Evolutionary conservation across 495 filamentous ascomycete species (phyloP).

Genomic region (Amorphotheca resinae): DNA sequence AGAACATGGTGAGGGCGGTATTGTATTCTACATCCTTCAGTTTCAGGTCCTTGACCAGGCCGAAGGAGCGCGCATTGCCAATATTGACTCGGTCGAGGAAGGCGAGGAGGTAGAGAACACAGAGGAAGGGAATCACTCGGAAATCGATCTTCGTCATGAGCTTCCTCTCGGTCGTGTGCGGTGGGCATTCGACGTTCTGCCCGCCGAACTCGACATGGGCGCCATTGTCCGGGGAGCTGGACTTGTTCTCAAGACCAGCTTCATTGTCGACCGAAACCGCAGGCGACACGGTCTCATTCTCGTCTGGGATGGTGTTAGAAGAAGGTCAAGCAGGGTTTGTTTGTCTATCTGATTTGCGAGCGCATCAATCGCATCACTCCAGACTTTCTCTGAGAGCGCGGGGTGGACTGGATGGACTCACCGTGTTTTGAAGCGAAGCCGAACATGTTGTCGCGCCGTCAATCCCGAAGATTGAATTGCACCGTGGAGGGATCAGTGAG

Average conservation of each 20-base stretch:
- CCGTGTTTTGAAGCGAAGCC: slow-evolving; percentile 1
- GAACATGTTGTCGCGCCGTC: slow-evolving; percentile 5
- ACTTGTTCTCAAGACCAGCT: slow-evolving; percentile 3
- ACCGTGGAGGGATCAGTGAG: not conserved
- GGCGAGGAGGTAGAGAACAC: slow-evolving; percentile 72
- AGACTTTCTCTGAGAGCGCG: slow-evolving; percentile 1
- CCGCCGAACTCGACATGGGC: slow-evolving; percentile 25
- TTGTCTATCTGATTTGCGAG: not conserved
- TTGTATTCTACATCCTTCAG: slow-evolving; percentile 20
- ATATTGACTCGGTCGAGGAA: slow-evolving; percentile 74
- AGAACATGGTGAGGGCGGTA: slow-evolving; percentile 44
- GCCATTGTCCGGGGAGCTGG: slow-evolving; percentile 21
- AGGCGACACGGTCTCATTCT: slow-evolving; percentile 4
- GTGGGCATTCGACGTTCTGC: slow-evolving; percentile 30
- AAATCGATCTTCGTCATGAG: slow-evolving; percentile 69
- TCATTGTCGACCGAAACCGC: slow-evolving; percentile 9
- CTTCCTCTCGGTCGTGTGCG: slow-evolving; percentile 58
- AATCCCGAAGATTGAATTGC: not conserved
- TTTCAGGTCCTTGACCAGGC: slow-evolving; percentile 35
- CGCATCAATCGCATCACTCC: too few relatives aligned
- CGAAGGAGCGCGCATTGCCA: slow-evolving; percentile 24
- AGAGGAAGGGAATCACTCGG: slow-evolving; percentile 69
- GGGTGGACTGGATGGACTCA: not conserved
- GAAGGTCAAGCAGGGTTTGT: not conserved
- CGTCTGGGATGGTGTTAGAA: not conserved